A percentile compares a stretch with the other conserved stretches of the same genome.
Evolutionary conservation across 345 rosid species (phyloP).

Genomic region (Salix udensis): DNA sequence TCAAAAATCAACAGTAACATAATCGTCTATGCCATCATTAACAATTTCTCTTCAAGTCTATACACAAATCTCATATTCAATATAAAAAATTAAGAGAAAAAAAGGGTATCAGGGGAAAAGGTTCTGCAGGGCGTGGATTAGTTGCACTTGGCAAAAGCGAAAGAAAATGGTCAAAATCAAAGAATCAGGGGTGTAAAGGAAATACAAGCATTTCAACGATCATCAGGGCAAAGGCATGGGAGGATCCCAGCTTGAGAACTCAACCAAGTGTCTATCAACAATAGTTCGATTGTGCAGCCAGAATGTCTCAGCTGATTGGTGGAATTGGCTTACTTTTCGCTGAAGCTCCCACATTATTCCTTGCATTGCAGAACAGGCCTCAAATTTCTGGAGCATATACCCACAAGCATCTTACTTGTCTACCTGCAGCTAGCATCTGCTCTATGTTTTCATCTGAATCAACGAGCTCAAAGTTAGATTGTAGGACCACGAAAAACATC

Average conservation of each 20-base stretch:
- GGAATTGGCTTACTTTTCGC: conserved; percentile 83
- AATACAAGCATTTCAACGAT: neutral
- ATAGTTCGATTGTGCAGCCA: conserved; percentile 84
- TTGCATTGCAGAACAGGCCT: conserved; percentile 67
- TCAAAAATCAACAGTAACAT: neutral
- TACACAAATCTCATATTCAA: neutral
- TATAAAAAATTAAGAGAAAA: neutral
- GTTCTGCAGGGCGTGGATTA: neutral
- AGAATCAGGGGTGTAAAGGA: neutral
- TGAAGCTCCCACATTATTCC: conserved; percentile 95
- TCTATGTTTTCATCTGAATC: conserved; percentile 58
- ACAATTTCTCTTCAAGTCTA: neutral
- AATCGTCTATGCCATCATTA: neutral
- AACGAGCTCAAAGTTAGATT: neutral
- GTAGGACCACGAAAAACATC: neutral
- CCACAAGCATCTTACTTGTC: conserved; percentile 72
- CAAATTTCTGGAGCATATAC: conserved; percentile 62
- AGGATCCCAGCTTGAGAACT: conserved; percentile 71
- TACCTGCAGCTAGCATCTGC: conserved; percentile 64
- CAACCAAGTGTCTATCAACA: conserved; percentile 61
- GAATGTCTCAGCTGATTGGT: conserved; percentile 86
- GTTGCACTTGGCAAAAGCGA: neutral
- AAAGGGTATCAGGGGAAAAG: neutral
- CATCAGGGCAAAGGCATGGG: conserved; percentile 72
- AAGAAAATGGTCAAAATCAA: neutral